These are phyloP conservation scores for Schizothecium vesticola DNA, from an alignment of 495 filamentous ascomycete genomes.

Conservation along the genomic window DNA sequence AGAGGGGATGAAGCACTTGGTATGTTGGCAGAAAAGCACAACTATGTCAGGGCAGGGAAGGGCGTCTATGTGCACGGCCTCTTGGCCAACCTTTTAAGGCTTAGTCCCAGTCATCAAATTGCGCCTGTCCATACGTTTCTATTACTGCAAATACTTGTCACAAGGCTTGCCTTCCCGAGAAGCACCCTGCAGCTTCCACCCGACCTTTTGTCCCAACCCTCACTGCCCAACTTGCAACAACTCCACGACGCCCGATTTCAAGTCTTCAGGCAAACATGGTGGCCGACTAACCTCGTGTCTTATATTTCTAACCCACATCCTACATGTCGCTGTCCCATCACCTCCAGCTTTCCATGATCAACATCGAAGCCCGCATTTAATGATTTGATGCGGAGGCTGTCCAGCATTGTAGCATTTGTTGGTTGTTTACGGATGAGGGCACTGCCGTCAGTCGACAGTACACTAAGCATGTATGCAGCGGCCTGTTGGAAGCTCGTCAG, in stretches of 20 bases:
- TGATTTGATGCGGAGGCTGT: neutral
- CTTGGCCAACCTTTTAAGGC: too few species aligned
- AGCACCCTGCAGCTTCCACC: too few species aligned
- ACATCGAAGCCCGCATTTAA: neutral
- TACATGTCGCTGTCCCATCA: neutral
- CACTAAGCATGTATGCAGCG: constrained; percentile 38
- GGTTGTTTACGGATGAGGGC: constrained; percentile 34
- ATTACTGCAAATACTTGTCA: too few species aligned
- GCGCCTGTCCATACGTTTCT: too few species aligned
- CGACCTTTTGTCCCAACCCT: too few species aligned
- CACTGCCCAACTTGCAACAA: too few species aligned
- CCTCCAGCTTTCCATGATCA: neutral
- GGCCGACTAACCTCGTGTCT: too few species aligned
- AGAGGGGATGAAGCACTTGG: neutral
- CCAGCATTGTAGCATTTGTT: neutral
- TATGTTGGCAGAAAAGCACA: neutral
- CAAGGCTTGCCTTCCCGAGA: too few species aligned
- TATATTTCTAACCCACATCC: neutral
- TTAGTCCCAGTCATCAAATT: too few species aligned
- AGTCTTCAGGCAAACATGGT: too few species aligned
- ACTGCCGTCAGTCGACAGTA: constrained; percentile 33
- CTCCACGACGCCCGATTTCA: too few species aligned
- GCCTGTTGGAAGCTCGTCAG: constrained; percentile 9
- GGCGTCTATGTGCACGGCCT: too few species aligned
- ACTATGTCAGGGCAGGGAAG: neutral